phyloP scores from a whole-genome alignment of 768 basidiomycete species.

The Collybia sp. region DNA sequence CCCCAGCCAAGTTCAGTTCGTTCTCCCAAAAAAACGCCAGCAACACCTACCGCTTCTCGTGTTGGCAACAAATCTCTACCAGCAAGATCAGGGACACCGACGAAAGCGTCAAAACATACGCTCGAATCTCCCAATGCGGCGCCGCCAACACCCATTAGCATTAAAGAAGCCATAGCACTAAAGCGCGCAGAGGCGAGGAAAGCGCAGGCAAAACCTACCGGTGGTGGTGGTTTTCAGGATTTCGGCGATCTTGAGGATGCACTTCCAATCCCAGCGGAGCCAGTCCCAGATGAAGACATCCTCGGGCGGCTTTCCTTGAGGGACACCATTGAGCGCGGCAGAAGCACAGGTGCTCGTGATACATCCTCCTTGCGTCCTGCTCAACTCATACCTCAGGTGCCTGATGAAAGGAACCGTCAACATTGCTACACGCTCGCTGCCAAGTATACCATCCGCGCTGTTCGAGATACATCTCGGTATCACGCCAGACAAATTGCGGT shows the following conservation, averaged over 20 bases:
- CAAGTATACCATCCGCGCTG: conserved; percentile 69
- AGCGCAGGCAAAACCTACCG: conserved; percentile 23
- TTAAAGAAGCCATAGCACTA: conserved; percentile 77
- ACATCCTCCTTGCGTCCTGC: conserved; percentile 20
- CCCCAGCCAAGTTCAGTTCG: conserved; percentile 9
- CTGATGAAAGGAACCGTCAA: conserved; percentile 62
- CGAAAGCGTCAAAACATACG: conserved; percentile 14
- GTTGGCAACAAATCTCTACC: conserved; percentile 6
- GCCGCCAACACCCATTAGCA: conserved; percentile 34
- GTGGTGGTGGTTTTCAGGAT: conserved; percentile 21
- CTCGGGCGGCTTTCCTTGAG: conserved; percentile 64
- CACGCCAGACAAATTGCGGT: conserved; percentile 64
- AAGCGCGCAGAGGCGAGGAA: conserved; percentile 79
- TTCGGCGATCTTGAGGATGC: conserved; percentile 47
- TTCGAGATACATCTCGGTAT: conserved; percentile 80
- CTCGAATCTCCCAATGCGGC: conserved; percentile 18
- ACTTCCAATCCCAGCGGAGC: conserved; percentile 26
- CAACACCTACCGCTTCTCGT: conserved; percentile 10
- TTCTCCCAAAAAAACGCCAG: conserved; percentile 4
- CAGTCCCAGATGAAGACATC: conserved; percentile 43
- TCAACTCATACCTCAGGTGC: conserved; percentile 43
- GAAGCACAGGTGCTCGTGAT: conserved; percentile 60
- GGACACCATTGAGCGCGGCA: conserved; percentile 74
- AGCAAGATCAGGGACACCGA: conserved; percentile 17
- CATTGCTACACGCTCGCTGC: conserved; percentile 66